These are phyloP conservation scores for Digitaria exilis DNA, from an alignment of 202 grass and related monocot species.

Conservation along the genomic window DNA sequence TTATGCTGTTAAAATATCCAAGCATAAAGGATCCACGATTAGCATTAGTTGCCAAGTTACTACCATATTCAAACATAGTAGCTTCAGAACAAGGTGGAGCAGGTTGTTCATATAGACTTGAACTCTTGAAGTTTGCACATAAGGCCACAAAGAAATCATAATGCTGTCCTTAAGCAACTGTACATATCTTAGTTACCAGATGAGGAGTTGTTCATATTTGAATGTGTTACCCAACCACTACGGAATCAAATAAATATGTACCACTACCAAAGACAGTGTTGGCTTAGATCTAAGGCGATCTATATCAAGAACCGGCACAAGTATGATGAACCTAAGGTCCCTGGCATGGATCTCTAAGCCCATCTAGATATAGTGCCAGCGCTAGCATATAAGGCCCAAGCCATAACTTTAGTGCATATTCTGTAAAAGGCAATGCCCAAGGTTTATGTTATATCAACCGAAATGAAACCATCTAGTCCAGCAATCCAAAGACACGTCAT, in stretches of 20 bases:
- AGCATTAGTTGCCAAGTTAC: constrained; percentile 31
- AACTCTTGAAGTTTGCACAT: background rate
- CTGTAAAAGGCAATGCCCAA: background rate
- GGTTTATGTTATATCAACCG: background rate
- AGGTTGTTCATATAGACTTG: background rate
- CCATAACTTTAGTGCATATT: background rate
- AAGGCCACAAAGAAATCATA: background rate
- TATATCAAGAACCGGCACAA: background rate
- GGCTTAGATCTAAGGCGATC: background rate
- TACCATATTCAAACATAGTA: background rate
- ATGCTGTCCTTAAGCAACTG: background rate
- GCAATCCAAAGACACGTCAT: background rate
- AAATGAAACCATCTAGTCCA: background rate
- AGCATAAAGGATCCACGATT: constrained; percentile 25
- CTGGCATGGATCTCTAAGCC: background rate
- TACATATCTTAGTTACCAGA: background rate
- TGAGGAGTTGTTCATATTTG: background rate
- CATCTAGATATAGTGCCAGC: background rate
- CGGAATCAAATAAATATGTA: background rate
- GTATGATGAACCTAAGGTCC: background rate
- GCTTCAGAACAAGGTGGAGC: background rate
- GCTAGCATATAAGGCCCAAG: background rate
- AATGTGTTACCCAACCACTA: background rate
- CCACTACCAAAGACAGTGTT: background rate
- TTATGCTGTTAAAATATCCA: constrained; percentile 76